Evolutionary conservation across 2,329 filamentous ascomycete genomes (phyloP).

Genomic region (Fusarium austroafricanum): DNA sequence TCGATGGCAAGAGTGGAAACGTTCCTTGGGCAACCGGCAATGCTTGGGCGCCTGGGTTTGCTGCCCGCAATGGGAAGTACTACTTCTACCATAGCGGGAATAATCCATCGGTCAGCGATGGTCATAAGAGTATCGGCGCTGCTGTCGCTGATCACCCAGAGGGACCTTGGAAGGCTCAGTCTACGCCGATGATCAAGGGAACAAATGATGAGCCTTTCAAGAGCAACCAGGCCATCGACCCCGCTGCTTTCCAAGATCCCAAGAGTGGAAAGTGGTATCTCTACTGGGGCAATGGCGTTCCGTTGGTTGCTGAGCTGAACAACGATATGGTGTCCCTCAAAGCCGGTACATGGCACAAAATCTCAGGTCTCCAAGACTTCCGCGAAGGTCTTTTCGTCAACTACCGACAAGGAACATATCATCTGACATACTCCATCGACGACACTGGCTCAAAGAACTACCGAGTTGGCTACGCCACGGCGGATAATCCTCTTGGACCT

Average conservation of each 20-base stretch:
- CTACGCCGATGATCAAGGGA: constrained; percentile 60
- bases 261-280: constrained; percentile 67
- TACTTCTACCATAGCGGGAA: constrained; percentile 71
- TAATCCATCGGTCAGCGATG: constrained; percentile 61
- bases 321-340: constrained; percentile 61
- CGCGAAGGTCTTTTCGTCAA: constrained; percentile 56
- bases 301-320: constrained; percentile 56
- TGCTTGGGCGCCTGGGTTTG: constrained; percentile 74
- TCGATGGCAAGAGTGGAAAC: constrained; percentile 60
- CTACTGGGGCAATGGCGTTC: constrained; percentile 67
- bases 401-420: constrained; percentile 59
- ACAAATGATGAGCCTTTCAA: constrained; percentile 58
- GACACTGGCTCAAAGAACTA: constrained; percentile 60
- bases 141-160: constrained; percentile 67
- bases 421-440: constrained; percentile 61
- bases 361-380: constrained; percentile 56
- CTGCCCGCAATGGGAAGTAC: constrained; percentile 68
- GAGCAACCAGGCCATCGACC: constrained; percentile 65
- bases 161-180: constrained; percentile 69
- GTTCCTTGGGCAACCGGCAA: constrained; percentile 75
- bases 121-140: constrained; percentile 69
- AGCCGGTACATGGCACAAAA: constrained; percentile 46
- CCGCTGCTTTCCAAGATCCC: constrained; percentile 70
- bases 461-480: constrained; percentile 60
- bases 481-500: constrained; percentile 51